These are phyloP conservation scores for Westerdykella aurantiaca DNA, from an alignment of 2,329 filamentous ascomycete species.

Conservation along the genomic window DNA sequence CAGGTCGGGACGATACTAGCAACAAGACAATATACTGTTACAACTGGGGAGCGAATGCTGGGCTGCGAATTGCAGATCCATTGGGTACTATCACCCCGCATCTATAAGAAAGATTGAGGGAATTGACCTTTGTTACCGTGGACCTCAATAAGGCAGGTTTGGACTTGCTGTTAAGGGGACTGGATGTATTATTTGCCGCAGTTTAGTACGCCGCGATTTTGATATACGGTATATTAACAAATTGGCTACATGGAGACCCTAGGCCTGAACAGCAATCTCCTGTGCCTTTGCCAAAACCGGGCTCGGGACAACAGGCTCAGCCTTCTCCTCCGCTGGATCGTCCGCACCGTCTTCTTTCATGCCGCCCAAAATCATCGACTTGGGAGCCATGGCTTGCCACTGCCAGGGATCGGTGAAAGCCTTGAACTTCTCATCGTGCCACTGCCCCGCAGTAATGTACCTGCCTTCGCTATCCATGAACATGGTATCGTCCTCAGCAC, in stretches of 20 bases:
- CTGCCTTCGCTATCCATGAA: constrained; percentile 52
- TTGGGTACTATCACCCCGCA: too few species aligned
- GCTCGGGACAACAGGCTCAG: neutral
- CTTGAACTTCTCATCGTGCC: constrained; percentile 32
- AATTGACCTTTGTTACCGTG: too few species aligned
- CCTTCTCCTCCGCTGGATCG: neutral
- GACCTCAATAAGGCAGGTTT: too few species aligned
- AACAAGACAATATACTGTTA: too few species aligned
- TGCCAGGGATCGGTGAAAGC: constrained; percentile 22
- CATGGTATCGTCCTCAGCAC: constrained; percentile 52
- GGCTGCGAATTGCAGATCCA: too few species aligned
- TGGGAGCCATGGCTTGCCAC: constrained; percentile 20
- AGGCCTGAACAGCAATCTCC: neutral
- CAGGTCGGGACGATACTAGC: too few species aligned
- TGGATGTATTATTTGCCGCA: too few species aligned
- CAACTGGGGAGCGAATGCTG: too few species aligned
- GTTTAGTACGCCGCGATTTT: too few species aligned
- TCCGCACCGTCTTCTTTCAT: constrained; percentile 18
- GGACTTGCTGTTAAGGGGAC: too few species aligned
- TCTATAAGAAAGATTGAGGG: too few species aligned
- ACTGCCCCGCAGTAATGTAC: constrained; percentile 45
- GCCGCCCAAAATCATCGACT: constrained; percentile 21
- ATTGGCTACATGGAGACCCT: neutral
- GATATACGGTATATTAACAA: too few species aligned
- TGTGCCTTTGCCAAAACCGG: neutral